These are phyloP conservation scores for Rhizopus arrhizus DNA, from an alignment of 371 early-diverging fungal genomes.

Conservation along the genomic window DNA sequence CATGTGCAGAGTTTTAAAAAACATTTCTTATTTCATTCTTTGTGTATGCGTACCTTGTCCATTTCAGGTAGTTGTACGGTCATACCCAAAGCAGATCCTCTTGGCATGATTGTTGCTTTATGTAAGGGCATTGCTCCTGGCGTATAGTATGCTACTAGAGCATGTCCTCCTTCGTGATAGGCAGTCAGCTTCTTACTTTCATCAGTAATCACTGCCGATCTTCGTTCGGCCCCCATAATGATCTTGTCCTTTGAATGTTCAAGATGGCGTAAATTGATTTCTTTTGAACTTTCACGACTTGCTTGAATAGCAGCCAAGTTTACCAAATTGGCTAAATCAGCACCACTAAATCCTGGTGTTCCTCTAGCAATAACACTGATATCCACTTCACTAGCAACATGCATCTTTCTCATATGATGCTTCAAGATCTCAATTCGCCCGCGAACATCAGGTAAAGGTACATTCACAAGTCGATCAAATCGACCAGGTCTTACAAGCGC, in stretches of 20 bases:
- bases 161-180: slow-evolving; percentile 98
- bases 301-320: slow-evolving; percentile 97
- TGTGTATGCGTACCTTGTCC: slow-evolving; percentile 65
- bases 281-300: slow-evolving; percentile 69
- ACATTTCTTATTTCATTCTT: not conserved
- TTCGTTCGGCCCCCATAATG: slow-evolving; percentile 95
- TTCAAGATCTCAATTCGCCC: slow-evolving; percentile 94
- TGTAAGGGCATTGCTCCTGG: slow-evolving; percentile 95
- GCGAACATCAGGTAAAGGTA: slow-evolving; percentile 94
- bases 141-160: slow-evolving; percentile 94
- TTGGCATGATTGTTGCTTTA: slow-evolving; percentile 98
- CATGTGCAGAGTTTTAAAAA: not conserved
- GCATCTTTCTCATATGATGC: slow-evolving; percentile 84
- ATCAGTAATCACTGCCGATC: slow-evolving; percentile 88
- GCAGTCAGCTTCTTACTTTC: slow-evolving; percentile 88
- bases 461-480: slow-evolving; percentile 96
- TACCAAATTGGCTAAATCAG: slow-evolving; percentile 94
- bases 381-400: slow-evolving; percentile 67
- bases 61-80: slow-evolving; percentile 94
- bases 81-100: slow-evolving; percentile 90
- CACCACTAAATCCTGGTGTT: slow-evolving; percentile 98
- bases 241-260: slow-evolving; percentile 98
- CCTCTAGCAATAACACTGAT: slow-evolving; percentile 87
- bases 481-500: slow-evolving; percentile 97
- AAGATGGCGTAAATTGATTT: slow-evolving; percentile 78